These are phyloP conservation scores for Monosporascus sp. DNA, from an alignment of 2,329 filamentous ascomycete genomes.

Conservation along the genomic window DNA sequence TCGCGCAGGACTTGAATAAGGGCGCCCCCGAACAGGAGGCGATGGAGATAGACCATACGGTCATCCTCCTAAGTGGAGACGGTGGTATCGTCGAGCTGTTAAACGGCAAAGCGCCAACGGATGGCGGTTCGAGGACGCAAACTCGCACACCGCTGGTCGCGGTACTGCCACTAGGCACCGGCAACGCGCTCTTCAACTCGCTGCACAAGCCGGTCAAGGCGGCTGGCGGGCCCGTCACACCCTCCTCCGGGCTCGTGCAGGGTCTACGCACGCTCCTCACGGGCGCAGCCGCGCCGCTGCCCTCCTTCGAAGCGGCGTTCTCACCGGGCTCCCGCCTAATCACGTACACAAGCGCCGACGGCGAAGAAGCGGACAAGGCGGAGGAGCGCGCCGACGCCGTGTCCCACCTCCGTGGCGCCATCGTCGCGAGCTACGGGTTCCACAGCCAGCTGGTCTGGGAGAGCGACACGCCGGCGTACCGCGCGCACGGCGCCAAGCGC, in stretches of 20 bases:
- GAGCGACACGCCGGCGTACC: conserved; percentile 78
- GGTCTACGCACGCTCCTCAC: conserved; percentile 53
- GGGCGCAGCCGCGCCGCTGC: conserved; percentile 51
- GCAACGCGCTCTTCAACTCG: conserved; percentile 60
- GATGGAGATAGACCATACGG: conserved; percentile 39
- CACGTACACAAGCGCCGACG: conserved; percentile 25
- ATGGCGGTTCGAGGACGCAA: conserved; percentile 1
- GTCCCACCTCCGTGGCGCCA: conserved; percentile 60
- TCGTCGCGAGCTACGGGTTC: conserved; percentile 86
- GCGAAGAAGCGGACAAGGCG: conserved; percentile 5
- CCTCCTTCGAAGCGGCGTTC: conserved; percentile 58
- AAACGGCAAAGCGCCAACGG: conserved; percentile 46
- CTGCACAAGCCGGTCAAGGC: conserved; percentile 53
- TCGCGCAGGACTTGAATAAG: conserved; percentile 39
- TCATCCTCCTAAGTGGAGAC: conserved; percentile 82
- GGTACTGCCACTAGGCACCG: conserved; percentile 58
- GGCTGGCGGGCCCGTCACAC: conserved; percentile 15
- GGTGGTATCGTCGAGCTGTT: conserved; percentile 80
- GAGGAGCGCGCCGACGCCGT: conserved; percentile 29
- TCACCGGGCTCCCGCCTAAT: conserved; percentile 50
- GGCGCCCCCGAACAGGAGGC: no score
- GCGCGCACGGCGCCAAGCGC: conserved; percentile 68
- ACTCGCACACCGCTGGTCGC: conserved; percentile 39
- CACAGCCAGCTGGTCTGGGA: conserved; percentile 87
- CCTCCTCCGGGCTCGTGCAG: conserved; percentile 38